Conservation (phyloP, 2,329 filamentous ascomycete genomes). For the Sporothrix euskadiensis region DNA sequence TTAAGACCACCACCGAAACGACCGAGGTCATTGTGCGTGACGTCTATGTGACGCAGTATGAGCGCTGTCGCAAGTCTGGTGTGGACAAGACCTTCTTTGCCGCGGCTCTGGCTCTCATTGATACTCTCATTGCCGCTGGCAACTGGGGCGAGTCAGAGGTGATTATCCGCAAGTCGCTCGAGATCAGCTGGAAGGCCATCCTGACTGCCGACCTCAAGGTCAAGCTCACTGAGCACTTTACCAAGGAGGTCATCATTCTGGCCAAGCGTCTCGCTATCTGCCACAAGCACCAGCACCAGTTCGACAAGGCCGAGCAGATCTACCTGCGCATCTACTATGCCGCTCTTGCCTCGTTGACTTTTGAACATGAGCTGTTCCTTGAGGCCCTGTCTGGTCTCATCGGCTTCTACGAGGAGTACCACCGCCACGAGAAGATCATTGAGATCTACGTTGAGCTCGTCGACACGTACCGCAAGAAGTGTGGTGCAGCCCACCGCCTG, state of each 20-base stretch:
- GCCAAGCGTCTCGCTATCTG: conserved; percentile 42
- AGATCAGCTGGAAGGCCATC: conserved; percentile 45
- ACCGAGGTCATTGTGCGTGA: conserved; percentile 39
- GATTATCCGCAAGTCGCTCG: conserved; percentile 41
- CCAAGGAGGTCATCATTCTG: conserved; percentile 40
- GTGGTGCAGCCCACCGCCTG: conserved; percentile 38
- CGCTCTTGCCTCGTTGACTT: conserved; percentile 38
- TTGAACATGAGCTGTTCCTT: conserved; percentile 38
- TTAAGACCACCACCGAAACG: conserved; percentile 39
- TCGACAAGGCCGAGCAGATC: conserved; percentile 44
- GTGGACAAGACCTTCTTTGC: conserved; percentile 42
- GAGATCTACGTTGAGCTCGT: conserved; percentile 42
- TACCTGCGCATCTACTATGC: conserved; percentile 44
- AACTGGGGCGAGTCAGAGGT: conserved; percentile 43
- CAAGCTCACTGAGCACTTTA: conserved; percentile 37
- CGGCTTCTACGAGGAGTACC: conserved; percentile 41
- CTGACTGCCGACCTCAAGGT: conserved; percentile 40
- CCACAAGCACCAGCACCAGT: conserved; percentile 41
- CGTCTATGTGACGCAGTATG: conserved; percentile 36
- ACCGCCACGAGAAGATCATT: conserved; percentile 44
- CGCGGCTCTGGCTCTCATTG: conserved; percentile 41
- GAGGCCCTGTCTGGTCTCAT: conserved; percentile 39
- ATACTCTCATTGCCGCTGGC: conserved; percentile 38
- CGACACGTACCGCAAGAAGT: conserved; percentile 39
- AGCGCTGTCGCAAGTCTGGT: conserved; percentile 39